Conservation (phyloP, 140 eudicot genomes). For the Stevia rebaudiana region DNA sequence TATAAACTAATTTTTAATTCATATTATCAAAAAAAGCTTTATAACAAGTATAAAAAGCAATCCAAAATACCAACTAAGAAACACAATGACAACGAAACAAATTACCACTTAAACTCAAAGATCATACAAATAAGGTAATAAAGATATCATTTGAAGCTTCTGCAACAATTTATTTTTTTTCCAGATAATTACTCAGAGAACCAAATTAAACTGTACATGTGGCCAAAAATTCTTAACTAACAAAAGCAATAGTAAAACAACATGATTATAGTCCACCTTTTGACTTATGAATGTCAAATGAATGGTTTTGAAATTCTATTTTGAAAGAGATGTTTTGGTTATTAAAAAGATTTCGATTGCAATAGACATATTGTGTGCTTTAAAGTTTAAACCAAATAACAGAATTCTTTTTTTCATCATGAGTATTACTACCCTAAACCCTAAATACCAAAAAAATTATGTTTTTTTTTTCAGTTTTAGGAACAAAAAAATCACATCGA, state of each 20-base stretch:
- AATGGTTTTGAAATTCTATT: slow-evolving; percentile 7
- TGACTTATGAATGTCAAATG: slow-evolving; percentile 20
- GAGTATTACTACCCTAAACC: too few species aligned
- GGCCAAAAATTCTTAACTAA: too few species aligned
- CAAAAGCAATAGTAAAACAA: neutral
- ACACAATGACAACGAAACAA: neutral
- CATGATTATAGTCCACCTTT: slow-evolving; percentile 10
- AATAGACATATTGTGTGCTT: too few species aligned
- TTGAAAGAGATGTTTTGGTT: neutral
- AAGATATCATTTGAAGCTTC: neutral
- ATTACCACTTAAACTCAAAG: neutral
- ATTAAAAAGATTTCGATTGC: neutral
- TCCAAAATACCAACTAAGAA: neutral
- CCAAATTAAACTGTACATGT: neutral
- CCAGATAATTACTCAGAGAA: neutral
- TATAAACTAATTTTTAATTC: neutral
- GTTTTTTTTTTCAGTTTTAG: too few species aligned
- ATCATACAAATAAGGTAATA: neutral
- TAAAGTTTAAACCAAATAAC: too few species aligned
- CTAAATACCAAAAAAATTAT: too few species aligned
- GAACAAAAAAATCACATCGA: too few species aligned
- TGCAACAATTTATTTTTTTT: neutral
- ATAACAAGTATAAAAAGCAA: neutral
- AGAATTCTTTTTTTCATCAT: too few species aligned
- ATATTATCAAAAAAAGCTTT: neutral